Evolutionary conservation across 2,329 filamentous ascomycete genomes (phyloP).

Genomic region (Leptodontidium sp.): DNA sequence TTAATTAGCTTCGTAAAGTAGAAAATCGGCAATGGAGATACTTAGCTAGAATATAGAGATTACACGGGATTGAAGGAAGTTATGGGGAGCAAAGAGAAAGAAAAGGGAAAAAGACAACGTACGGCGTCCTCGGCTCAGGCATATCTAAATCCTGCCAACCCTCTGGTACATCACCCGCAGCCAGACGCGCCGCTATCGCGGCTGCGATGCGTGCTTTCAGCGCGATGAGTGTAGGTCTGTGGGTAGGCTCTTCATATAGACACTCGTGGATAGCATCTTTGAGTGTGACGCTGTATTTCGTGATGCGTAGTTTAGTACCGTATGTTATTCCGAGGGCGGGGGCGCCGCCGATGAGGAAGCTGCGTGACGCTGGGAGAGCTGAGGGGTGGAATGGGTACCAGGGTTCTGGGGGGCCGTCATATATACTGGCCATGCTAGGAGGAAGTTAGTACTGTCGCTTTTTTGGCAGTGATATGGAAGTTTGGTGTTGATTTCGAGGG

Average conservation of each 20-base stretch:
- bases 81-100: not conserved
- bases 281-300: not conserved
- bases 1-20: not conserved
- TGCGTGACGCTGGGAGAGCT: not conserved
- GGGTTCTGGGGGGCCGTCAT: not conserved
- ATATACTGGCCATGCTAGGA: not conserved
- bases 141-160: slow-evolving; percentile 12
- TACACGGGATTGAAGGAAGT: too few relatives aligned
- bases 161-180: not conserved
- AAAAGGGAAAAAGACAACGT: not conserved
- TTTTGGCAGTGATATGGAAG: too few relatives aligned
- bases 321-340: not conserved
- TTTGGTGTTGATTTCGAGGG: too few relatives aligned
- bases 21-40: too few relatives aligned
- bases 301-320: not conserved
- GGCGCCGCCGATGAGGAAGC: not conserved
- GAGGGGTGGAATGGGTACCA: slow-evolving; percentile 1
- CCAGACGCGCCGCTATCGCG: not conserved
- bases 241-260: slow-evolving; percentile 13
- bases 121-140: slow-evolving; percentile 9
- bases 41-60: too few relatives aligned
- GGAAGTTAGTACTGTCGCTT: not conserved
- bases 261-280: slow-evolving; percentile 21
- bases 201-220: not conserved
- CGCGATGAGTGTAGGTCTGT: not conserved